These are phyloP conservation scores for Cordyceps militaris DNA, from an alignment of 2,329 filamentous ascomycete species.

Conservation along the genomic window DNA sequence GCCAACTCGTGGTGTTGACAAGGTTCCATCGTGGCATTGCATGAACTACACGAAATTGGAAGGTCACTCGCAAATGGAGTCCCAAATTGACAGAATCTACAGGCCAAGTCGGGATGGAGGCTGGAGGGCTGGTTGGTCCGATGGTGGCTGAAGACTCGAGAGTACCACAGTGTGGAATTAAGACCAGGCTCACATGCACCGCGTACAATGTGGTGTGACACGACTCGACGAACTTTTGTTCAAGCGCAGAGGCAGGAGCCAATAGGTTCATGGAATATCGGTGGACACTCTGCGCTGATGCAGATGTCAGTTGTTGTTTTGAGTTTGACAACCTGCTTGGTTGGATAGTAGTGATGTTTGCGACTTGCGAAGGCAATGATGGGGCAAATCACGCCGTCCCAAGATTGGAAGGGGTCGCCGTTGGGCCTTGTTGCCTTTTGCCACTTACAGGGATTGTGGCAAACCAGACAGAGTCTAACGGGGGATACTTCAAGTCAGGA, in stretches of 20 bases:
- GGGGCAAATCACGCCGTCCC: background rate
- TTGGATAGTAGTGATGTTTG: background rate
- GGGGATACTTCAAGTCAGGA: no score
- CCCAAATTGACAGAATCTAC: background rate
- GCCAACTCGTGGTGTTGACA: background rate
- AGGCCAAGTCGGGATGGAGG: background rate
- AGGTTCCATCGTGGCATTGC: background rate
- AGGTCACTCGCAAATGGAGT: background rate
- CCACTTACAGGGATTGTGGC: no score
- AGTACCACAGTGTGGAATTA: background rate
- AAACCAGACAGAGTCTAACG: no score
- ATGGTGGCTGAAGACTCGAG: background rate
- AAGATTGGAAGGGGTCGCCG: background rate
- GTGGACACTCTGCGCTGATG: background rate
- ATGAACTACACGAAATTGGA: slow-evolving; percentile 4
- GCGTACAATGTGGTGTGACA: background rate
- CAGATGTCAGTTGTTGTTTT: background rate
- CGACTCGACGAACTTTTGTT: background rate
- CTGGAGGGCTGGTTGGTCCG: background rate
- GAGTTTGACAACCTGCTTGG: background rate
- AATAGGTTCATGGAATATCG: background rate
- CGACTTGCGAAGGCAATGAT: background rate
- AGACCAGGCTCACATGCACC: slow-evolving; percentile 2
- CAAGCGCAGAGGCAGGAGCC: background rate
- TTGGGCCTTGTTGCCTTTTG: no score